phyloP scores from a whole-genome alignment of 192 early-diverging fungal species.

The Mortierella alpina region DNA sequence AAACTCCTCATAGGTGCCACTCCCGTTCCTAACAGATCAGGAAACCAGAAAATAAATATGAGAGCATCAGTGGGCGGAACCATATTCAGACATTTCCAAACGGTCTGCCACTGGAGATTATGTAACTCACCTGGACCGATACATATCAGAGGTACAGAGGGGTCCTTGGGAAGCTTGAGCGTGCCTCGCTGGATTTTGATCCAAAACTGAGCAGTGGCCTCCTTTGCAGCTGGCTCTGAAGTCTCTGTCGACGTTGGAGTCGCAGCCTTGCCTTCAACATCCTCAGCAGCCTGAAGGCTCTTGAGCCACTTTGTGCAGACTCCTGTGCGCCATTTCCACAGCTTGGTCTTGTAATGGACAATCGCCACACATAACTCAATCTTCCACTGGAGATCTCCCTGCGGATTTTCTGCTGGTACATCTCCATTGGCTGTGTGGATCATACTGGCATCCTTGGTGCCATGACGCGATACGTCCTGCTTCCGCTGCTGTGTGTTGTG shows the following conservation, averaged over 20 bases:
- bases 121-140: constrained; percentile 78
- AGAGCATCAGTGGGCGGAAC: background rate
- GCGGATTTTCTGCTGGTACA: constrained; percentile 1
- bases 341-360: constrained; percentile 85
- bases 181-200: constrained; percentile 73
- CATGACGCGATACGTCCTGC: background rate
- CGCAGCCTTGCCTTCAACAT: background rate
- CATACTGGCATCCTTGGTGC: background rate
- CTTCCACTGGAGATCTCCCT: constrained; percentile 43
- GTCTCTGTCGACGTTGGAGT: background rate
- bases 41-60: background rate
- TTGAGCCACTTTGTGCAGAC: constrained; percentile 84
- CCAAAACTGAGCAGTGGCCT: constrained; percentile 26
- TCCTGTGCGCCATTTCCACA: constrained; percentile 79
- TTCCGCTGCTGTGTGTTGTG: background rate
- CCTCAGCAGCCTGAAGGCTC: constrained; percentile 13
- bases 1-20: constrained; percentile 87
- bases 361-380: constrained; percentile 88
- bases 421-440: constrained; percentile 29
- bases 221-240: background rate
- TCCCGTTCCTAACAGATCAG: constrained; percentile 74
- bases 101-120: background rate
- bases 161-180: constrained; percentile 69
- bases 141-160: constrained; percentile 72
- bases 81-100: background rate